Evolutionary conservation across 148 eudicot species (phyloP).

Genomic region (Persicaria maculosa): DNA sequence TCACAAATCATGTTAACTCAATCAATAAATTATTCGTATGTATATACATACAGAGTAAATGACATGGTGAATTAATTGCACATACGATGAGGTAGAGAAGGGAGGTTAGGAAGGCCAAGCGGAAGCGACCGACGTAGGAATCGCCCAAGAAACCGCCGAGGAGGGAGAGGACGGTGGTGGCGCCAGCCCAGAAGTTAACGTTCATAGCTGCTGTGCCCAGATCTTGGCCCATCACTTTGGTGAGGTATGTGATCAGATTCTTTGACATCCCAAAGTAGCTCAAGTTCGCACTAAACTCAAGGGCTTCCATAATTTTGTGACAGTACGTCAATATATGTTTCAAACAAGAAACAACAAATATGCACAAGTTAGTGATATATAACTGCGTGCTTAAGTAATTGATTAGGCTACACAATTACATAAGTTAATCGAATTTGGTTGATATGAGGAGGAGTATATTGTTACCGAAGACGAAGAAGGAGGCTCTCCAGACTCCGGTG

Average conservation of each 20-base stretch:
- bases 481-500: constrained; percentile 87
- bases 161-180: constrained; percentile 65
- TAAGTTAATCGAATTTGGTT: too few species aligned
- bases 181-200: constrained; percentile 66
- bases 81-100: constrained; percentile 55
- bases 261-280: constrained; percentile 73
- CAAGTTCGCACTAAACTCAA: constrained; percentile 82
- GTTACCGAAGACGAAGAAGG: constrained; percentile 63
- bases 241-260: constrained; percentile 63
- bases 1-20: too few species aligned
- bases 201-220: constrained; percentile 58
- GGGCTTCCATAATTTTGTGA: constrained; percentile 24
- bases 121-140: constrained; percentile 63
- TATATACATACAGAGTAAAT: too few species aligned
- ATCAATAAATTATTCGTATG: too few species aligned
- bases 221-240: constrained; percentile 65
- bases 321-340: too few species aligned
- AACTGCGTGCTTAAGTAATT: too few species aligned
- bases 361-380: too few species aligned
- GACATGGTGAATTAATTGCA: too few species aligned
- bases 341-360: too few species aligned
- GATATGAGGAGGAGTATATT: too few species aligned
- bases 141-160: constrained; percentile 80
- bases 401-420: too few species aligned
- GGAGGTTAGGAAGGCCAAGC: constrained; percentile 45